These are phyloP conservation scores for Hevea brasiliensis DNA, from an alignment of 345 rosid species.

Conservation along the genomic window DNA sequence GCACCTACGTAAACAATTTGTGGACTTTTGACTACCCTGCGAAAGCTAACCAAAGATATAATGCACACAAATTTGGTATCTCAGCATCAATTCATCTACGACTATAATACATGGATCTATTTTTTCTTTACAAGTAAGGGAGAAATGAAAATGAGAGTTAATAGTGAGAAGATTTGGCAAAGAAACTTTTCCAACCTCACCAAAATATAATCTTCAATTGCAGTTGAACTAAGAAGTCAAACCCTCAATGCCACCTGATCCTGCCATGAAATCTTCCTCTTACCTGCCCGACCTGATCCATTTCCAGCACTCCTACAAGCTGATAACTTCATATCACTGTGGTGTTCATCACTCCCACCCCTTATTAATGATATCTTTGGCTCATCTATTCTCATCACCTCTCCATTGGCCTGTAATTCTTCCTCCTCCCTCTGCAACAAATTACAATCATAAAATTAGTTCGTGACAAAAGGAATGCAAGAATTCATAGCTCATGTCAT, in stretches of 20 bases:
- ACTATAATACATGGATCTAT: constrained; percentile 21
- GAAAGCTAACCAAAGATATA: neutral
- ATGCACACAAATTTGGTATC: neutral
- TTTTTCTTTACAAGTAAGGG: constrained; percentile 30
- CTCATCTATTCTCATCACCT: constrained; percentile 42
- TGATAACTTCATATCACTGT: constrained; percentile 47
- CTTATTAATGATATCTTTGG: constrained; percentile 33
- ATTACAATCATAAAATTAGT: constrained; percentile 12
- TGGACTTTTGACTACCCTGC: too few species aligned
- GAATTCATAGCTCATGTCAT: neutral
- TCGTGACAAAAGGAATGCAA: neutral
- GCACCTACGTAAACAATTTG: too few species aligned
- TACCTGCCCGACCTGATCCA: constrained; percentile 54
- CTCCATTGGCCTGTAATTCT: constrained; percentile 47
- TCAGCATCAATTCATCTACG: constrained; percentile 20
- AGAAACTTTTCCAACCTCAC: constrained; percentile 20
- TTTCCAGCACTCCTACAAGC: constrained; percentile 59
- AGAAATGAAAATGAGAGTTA: neutral
- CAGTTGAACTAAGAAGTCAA: constrained; percentile 30
- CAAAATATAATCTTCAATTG: constrained; percentile 15
- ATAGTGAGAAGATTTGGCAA: constrained; percentile 3
- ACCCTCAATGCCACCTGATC: constrained; percentile 88
- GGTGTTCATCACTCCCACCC: constrained; percentile 50
- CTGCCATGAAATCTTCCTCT: constrained; percentile 96
- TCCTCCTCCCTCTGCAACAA: constrained; percentile 73